Base-by-base conservation (phyloP, 2,329 filamentous ascomycete species). In the Pyricularia pennisetigena region DNA sequence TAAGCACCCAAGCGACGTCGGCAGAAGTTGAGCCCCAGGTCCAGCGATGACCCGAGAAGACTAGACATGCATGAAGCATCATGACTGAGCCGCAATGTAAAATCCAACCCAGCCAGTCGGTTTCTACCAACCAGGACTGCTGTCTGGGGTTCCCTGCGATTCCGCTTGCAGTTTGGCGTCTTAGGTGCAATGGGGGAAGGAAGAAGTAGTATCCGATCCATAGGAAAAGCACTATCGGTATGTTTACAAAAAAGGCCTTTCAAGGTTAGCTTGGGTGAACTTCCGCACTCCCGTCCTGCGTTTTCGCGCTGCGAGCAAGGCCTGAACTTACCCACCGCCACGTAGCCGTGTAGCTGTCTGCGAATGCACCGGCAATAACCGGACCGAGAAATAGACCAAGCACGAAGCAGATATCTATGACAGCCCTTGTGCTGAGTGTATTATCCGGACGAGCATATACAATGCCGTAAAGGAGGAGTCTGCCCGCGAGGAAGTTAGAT, bases 211-310 rank as follows among this genome's bases (percentile, higher is more conserved):
- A 41, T 14, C 35, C 35, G 35, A 41, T 41, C 35, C 35, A 41
- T 41, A 41, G 72, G 3, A 76, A 78, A 5, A 77, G 79, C 59
- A 85, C 74, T 57, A 78, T 71, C 9, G 74, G 73, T 9, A 85
- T 74, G 69, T 86, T 86, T 74, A 86, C 81, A 71, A 86, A 87
- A 72, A 85, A 84, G 0, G 78, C 78, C 59, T 67, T 41, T 26
- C 14, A 41, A 41, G 35, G 35, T 41, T 20, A 41, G 35, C 35
- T 41, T 23, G 73, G 64, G 59, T 62, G n/a, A 4, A 28, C 14
- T 41, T 41, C 8, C 59, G 26, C 10, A 24, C 23, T 24, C 7
- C 35, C 35, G 35, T 41, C 35, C 35, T 41, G 35, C 35, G 35
- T 41, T 41, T 41, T 14, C 35, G 35, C 12, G 20, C 14, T 41